These are phyloP conservation scores for Ganoderma multipileum DNA, from an alignment of 1,284 basidiomycete genomes.

Conservation along the genomic window DNA sequence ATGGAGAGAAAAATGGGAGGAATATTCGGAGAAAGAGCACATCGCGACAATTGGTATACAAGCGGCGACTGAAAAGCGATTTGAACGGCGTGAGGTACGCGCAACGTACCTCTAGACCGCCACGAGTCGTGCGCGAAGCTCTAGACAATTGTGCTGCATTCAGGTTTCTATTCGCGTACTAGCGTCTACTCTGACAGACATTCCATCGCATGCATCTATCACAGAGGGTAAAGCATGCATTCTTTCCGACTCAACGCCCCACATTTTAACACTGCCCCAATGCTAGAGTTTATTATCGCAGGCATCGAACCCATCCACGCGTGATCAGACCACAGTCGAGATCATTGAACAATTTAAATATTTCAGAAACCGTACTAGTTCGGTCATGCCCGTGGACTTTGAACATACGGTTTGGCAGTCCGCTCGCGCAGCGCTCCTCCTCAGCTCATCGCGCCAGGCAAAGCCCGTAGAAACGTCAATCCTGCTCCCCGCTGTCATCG, in stretches of 20 bases:
- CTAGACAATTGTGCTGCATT: constrained; percentile 10
- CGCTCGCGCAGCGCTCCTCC: not conserved
- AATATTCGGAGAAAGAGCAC: not conserved
- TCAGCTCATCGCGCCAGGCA: not conserved
- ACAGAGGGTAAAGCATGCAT: not conserved
- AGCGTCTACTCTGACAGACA: constrained; percentile 7
- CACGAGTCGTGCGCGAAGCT: not conserved
- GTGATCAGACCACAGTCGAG: not conserved
- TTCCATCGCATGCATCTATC: not conserved
- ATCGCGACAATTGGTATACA: not conserved
- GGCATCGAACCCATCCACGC: not conserved
- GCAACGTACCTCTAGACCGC: not conserved
- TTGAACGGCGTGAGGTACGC: not conserved
- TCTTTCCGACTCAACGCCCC: not conserved
- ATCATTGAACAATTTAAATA: not conserved
- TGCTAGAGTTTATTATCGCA: not conserved
- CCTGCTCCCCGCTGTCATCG: not conserved
- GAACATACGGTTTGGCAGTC: too few species aligned
- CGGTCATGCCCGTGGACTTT: not conserved
- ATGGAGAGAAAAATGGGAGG: not conserved
- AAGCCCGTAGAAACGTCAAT: not conserved
- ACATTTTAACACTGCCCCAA: not conserved
- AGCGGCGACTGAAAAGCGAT: constrained; percentile 12
- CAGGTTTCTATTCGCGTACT: constrained; percentile 19
- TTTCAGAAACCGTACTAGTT: not conserved